phyloP scores from a whole-genome alignment of 2,329 filamentous ascomycete species.

The Pseudocercospora ulei region DNA sequence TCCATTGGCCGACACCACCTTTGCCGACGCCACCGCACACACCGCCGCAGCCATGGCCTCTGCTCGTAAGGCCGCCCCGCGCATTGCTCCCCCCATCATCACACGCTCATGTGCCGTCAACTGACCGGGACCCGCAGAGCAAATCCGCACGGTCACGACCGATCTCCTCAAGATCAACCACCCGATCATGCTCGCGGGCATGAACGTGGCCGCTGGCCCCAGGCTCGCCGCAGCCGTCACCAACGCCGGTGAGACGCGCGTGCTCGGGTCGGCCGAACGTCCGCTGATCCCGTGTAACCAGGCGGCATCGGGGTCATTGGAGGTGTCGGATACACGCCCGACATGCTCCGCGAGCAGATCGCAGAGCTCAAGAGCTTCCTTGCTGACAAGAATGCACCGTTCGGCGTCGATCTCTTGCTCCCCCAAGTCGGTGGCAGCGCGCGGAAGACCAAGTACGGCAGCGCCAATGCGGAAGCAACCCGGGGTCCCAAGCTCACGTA shows the following conservation, averaged over 20 bases:
- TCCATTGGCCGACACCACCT: no score
- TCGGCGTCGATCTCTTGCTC: conserved; percentile 85
- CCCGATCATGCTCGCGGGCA: conserved; percentile 87
- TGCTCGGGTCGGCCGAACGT: no score
- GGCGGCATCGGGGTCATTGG: conserved; percentile 94
- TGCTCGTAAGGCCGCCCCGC: conserved; percentile 55
- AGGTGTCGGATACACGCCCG: conserved; percentile 88
- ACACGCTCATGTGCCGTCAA: conserved; percentile 27
- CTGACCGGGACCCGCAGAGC: conserved; percentile 48
- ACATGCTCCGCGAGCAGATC: conserved; percentile 94
- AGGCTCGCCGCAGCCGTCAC: conserved; percentile 94
- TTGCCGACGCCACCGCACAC: not conserved
- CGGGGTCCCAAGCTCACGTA: not conserved
- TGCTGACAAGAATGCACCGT: conserved; percentile 82
- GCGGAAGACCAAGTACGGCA: conserved; percentile 74
- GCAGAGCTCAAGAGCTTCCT: conserved; percentile 84
- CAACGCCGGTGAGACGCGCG: no score
- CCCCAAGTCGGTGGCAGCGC: conserved; percentile 91
- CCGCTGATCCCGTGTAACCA: no score
- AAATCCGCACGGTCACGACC: conserved; percentile 82
- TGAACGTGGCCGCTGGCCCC: conserved; percentile 97
- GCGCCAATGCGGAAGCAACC: not conserved
- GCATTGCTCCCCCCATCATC: conserved; percentile 17
- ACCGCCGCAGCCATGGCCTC: conserved; percentile 52
- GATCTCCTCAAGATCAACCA: conserved; percentile 98